Percentiles rank a stretch among this genome's conserved stretches.
Evolutionary conservation across 176 grass and related monocot genomes (phyloP).

Genomic region (Rhynchospora breviuscula): DNA sequence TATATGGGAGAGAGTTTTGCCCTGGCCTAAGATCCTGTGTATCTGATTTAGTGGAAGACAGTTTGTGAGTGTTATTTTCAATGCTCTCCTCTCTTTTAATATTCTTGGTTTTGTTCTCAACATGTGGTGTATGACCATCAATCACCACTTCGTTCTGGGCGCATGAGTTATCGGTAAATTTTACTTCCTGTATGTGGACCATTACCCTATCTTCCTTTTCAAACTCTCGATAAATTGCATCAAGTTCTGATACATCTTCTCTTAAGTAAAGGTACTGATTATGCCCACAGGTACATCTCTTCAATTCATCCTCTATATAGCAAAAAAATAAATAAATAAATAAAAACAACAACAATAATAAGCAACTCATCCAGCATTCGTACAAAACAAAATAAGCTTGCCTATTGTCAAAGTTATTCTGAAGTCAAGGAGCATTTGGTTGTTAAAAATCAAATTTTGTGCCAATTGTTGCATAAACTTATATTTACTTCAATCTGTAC

Average conservation of each 20-base stretch:
- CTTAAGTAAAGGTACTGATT: conserved; percentile 51
- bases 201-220: conserved; percentile 41
- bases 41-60: conserved; percentile 19
- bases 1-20: conserved; percentile 8
- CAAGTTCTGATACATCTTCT: conserved; percentile 61
- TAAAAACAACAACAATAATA: neutral
- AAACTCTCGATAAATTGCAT: conserved; percentile 55
- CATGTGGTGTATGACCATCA: conserved; percentile 10
- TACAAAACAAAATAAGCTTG: neutral
- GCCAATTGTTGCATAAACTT: neutral
- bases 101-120: conserved; percentile 23
- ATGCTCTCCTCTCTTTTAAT: conserved; percentile 24
- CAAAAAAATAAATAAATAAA: neutral
- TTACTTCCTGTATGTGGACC: conserved; percentile 25
- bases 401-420: neutral
- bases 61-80: conserved; percentile 20
- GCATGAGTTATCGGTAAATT: conserved; percentile 2
- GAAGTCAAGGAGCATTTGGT: neutral
- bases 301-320: conserved; percentile 67
- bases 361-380: neutral
- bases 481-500: neutral
- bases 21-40: conserved; percentile 23
- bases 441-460: neutral
- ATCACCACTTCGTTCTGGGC: conserved; percentile 22
- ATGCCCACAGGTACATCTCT: conserved; percentile 59